Evolutionary conservation across 805 yeast species (phyloP).

Genomic region (Yamadazyma tumulicola): DNA sequence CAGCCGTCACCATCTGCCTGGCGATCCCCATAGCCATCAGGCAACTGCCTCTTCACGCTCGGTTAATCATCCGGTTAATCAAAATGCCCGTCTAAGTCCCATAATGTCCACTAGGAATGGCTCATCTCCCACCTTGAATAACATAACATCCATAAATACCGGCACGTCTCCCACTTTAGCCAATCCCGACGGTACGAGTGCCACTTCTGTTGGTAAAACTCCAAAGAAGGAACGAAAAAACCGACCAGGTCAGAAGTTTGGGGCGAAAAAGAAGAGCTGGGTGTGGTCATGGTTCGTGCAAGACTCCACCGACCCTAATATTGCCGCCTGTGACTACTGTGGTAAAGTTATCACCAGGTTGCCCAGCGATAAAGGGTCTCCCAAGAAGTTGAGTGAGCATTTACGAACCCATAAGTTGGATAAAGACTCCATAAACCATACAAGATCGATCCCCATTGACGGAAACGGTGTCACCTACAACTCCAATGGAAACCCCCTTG

Average conservation of each 20-base stretch:
- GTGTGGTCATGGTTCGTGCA: conserved; percentile 63
- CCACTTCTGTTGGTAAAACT: no score
- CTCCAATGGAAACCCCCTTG: conserved; percentile 19
- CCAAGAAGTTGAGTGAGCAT: conserved; percentile 57
- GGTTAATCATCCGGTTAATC: conserved; percentile 2
- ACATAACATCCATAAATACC: no score
- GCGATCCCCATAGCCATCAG: not conserved
- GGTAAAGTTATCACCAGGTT: conserved; percentile 46
- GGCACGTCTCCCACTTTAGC: not conserved
- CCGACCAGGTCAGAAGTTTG: conserved; percentile 54
- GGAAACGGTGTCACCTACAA: conserved; percentile 33
- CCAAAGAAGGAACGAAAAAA: conserved; percentile 34
- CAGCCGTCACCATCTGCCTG: not conserved
- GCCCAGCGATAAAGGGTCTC: conserved; percentile 54
- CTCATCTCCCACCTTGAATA: no score
- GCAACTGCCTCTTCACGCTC: not conserved
- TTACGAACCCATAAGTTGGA: conserved; percentile 44
- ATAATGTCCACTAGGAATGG: no score
- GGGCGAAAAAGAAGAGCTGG: conserved; percentile 62
- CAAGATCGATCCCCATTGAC: conserved; percentile 37
- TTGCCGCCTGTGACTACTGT: conserved; percentile 55
- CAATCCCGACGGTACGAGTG: not conserved
- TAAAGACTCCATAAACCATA: conserved; percentile 36
- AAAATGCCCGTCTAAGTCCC: conserved; percentile 1
- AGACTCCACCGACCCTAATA: conserved; percentile 43